Evolutionary conservation across 1,139 yeast genomes (phyloP).

Genomic region (Scheffersomyces parashehatae): DNA sequence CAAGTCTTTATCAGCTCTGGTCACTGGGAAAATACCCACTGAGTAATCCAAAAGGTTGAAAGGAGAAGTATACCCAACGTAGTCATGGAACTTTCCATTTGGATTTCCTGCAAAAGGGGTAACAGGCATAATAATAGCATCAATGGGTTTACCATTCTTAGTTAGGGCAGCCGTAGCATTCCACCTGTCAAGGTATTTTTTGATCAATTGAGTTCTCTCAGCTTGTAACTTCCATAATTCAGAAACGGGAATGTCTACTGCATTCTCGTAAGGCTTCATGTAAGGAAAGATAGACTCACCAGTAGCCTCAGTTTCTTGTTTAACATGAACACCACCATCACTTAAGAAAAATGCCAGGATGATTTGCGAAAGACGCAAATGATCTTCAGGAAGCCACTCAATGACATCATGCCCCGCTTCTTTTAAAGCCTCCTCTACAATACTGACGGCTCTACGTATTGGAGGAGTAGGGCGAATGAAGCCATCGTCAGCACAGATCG

Average conservation of each 20-base stretch:
- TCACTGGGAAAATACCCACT: constrained; percentile 61
- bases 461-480: constrained; percentile 41
- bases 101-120: constrained; percentile 50
- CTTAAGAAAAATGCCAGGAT: constrained; percentile 42
- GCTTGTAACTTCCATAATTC: constrained; percentile 45
- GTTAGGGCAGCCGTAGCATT: constrained; percentile 29
- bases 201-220: constrained; percentile 31
- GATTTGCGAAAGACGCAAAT: constrained; percentile 35
- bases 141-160: constrained; percentile 44
- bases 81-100: constrained; percentile 33
- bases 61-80: constrained; percentile 54
- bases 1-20: constrained; percentile 44
- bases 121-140: constrained; percentile 49
- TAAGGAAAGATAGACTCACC: constrained; percentile 50
- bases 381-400: constrained; percentile 52
- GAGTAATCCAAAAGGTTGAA: constrained; percentile 62
- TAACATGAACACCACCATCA: constrained; percentile 45
- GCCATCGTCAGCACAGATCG: constrained; percentile 32
- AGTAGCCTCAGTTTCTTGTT: constrained; percentile 27
- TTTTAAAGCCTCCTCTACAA: constrained; percentile 21
- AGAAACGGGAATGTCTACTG: constrained; percentile 33
- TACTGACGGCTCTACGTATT: constrained; percentile 27
- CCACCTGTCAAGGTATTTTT: constrained; percentile 40
- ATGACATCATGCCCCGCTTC: constrained; percentile 62
- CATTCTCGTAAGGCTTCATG: constrained; percentile 32